phyloP scores from a whole-genome alignment of 2,329 filamentous ascomycete species.

The Neodidymelliopsis sp. region DNA sequence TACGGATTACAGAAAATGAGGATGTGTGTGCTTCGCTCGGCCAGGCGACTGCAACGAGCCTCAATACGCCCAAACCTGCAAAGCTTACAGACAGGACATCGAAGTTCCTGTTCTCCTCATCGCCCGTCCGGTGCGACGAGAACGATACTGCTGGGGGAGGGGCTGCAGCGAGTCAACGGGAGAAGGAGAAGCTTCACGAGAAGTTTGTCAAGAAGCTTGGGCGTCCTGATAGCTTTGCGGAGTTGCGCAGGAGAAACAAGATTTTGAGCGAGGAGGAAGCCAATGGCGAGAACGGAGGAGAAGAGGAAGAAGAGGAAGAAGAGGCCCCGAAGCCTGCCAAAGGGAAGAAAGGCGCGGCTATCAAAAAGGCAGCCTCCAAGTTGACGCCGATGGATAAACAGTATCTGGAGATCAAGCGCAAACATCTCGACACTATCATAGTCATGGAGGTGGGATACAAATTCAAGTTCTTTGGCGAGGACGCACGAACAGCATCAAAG shows the following conservation, averaged over 20 bases:
- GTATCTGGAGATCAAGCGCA: constrained; percentile 90
- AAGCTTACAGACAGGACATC: constrained; percentile 61
- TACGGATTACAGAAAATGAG: constrained; percentile 31
- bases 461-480: constrained; percentile 95
- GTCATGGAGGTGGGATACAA: constrained; percentile 98
- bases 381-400: constrained; percentile 95
- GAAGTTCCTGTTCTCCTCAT: constrained; percentile 66
- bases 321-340: constrained; percentile 60
- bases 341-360: constrained; percentile 57
- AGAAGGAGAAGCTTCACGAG: constrained; percentile 76
- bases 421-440: constrained; percentile 86
- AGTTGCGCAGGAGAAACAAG: constrained; percentile 68
- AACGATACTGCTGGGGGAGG: constrained; percentile 54
- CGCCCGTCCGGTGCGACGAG: constrained; percentile 46
- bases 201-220: constrained; percentile 92
- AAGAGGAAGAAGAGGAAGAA: constrained; percentile 66
- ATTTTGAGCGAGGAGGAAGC: constrained; percentile 62
- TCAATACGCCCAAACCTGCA: constrained; percentile 40
- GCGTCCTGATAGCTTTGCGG: constrained; percentile 78
- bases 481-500: constrained; percentile 87
- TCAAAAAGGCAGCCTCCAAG: constrained; percentile 80
- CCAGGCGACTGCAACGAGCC: constrained; percentile 29
- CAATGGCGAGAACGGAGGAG: constrained; percentile 58
- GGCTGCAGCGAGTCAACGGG: constrained; percentile 61
- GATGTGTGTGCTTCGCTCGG: constrained; percentile 31